These are phyloP conservation scores for Acidomyces sp. DNA, from an alignment of 495 filamentous ascomycete genomes.

Conservation along the genomic window DNA sequence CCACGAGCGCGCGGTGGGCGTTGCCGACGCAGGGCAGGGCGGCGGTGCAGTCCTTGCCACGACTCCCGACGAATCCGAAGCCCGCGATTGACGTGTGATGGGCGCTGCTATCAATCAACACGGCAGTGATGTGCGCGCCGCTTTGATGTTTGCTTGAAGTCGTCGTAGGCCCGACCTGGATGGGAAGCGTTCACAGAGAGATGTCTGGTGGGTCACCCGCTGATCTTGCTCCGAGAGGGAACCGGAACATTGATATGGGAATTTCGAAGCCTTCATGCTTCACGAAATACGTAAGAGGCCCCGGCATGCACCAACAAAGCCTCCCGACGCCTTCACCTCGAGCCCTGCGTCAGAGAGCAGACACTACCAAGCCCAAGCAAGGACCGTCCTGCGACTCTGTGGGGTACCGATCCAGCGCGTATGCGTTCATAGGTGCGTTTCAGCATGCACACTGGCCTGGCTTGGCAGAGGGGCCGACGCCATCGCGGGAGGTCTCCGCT, in stretches of 20 bases:
- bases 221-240: constrained; percentile 3
- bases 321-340: too few relatives aligned
- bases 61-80: neutral
- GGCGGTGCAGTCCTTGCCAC: constrained; percentile 3
- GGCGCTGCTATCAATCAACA: constrained; percentile 3
- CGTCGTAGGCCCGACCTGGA: neutral
- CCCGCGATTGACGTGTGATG: too few relatives aligned
- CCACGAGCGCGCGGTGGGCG: neutral
- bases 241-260: neutral
- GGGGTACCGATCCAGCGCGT: too few relatives aligned
- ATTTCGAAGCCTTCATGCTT: neutral
- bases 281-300: neutral
- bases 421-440: too few relatives aligned
- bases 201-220: constrained; percentile 6
- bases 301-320: too few relatives aligned
- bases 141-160: constrained; percentile 4
- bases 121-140: constrained; percentile 5
- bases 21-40: constrained; percentile 6
- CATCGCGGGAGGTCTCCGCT: too few relatives aligned
- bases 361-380: too few relatives aligned
- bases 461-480: too few relatives aligned
- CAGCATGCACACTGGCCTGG: too few relatives aligned
- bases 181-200: neutral
- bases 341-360: too few relatives aligned
- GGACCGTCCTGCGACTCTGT: too few relatives aligned